A percentile compares a stretch with the other conserved stretches of the same genome.
Evolutionary conservation across 352 stramenopile genomes (phyloP).

Genomic region (Plasmopara viticola): DNA sequence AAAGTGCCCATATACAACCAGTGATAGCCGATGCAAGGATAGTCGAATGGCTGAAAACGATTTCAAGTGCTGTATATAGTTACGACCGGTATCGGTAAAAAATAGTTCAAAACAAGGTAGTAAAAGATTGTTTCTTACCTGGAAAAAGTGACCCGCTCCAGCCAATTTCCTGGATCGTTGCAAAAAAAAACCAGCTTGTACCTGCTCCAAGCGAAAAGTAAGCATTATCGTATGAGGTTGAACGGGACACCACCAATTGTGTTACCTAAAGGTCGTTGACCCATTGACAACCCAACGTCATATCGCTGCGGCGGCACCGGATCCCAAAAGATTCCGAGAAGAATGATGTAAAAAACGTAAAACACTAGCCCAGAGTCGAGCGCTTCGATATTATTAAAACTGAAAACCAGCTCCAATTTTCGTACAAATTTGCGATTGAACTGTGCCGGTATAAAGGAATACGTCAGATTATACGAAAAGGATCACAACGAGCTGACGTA

Average conservation of each 20-base stretch:
- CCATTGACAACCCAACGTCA: slow-evolving; percentile 73
- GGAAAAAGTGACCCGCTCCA: slow-evolving; percentile 86
- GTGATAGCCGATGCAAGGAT: slow-evolving; percentile 82
- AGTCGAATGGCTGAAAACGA: slow-evolving; percentile 84
- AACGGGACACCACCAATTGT: slow-evolving; percentile 2
- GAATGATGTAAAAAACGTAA: slow-evolving; percentile 82
- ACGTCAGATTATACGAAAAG: background rate
- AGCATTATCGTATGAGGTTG: slow-evolving; percentile 6
- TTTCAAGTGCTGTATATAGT: slow-evolving; percentile 56
- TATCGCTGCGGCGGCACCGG: slow-evolving; percentile 73
- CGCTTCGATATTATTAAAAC: slow-evolving; percentile 81
- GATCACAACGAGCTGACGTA: slow-evolving; percentile 21
- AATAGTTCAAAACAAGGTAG: background rate
- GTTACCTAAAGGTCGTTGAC: slow-evolving; percentile 50
- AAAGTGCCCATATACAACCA: slow-evolving; percentile 76
- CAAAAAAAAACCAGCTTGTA: slow-evolving; percentile 82
- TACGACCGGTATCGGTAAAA: background rate
- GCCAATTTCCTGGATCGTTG: slow-evolving; percentile 77
- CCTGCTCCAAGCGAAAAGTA: slow-evolving; percentile 28
- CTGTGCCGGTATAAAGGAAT: slow-evolving; percentile 25
- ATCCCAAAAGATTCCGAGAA: slow-evolving; percentile 83
- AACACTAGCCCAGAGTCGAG: slow-evolving; percentile 82
- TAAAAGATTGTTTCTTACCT: slow-evolving; percentile 27
- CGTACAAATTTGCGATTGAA: slow-evolving; percentile 83
- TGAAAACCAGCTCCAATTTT: slow-evolving; percentile 83